Conservation (phyloP, 768 basidiomycete species). For the Hysterangium stoloniferum region DNA sequence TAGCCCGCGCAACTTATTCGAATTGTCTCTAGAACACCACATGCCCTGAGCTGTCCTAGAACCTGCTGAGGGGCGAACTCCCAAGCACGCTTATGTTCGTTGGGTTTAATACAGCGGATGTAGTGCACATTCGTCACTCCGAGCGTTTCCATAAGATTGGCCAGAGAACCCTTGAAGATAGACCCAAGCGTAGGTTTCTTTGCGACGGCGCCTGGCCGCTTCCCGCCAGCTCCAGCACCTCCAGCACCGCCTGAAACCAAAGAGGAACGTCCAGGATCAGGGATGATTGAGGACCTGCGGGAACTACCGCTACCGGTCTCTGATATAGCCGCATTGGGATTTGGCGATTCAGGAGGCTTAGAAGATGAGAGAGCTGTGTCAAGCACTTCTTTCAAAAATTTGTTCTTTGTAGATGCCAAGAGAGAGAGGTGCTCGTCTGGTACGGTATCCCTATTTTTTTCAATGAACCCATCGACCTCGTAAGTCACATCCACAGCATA, state of each 20-base stretch:
- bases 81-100: constrained; percentile 95
- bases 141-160: constrained; percentile 94
- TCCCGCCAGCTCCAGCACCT: constrained; percentile 29
- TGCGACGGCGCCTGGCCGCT: constrained; percentile 59
- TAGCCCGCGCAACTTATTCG: constrained; percentile 98
- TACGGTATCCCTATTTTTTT: constrained; percentile 98
- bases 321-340: constrained; percentile 64
- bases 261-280: constrained; percentile 75
- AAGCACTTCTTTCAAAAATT: constrained; percentile 90
- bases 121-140: constrained; percentile 98
- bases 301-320: constrained; percentile 73
- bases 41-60: constrained; percentile 88
- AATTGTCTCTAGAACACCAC: constrained; percentile 98
- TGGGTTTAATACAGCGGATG: constrained; percentile 98
- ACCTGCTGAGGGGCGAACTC: constrained; percentile 95
- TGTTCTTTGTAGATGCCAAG: constrained; percentile 78
- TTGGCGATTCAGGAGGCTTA: constrained; percentile 56
- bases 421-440: constrained; percentile 96
- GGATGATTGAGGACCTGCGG: constrained; percentile 77
- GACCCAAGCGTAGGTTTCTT: constrained; percentile 96
- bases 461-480: constrained; percentile 95
- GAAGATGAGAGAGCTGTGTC: constrained; percentile 79
- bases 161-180: constrained; percentile 94
- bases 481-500: constrained; percentile 98
- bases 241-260: constrained; percentile 47